Percentiles rank a stretch among this genome's conserved stretches.
Conservation (phyloP, 164 flowering plant genomes). For the Tetracentron sinense region DNA sequence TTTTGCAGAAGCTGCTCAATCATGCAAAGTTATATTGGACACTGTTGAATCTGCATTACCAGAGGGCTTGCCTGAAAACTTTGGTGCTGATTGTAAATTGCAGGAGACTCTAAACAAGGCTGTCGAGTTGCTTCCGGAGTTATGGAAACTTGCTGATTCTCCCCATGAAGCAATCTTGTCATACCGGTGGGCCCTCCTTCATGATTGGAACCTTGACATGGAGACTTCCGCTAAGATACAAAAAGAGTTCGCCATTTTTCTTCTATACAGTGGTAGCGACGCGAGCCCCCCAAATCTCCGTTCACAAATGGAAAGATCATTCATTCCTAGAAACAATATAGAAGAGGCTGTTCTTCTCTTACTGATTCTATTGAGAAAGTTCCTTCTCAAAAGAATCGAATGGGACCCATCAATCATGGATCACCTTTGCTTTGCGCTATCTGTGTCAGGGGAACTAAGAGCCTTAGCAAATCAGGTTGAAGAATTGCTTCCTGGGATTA, state of each 20-base stretch:
- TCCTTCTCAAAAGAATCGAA: constrained; percentile 34
- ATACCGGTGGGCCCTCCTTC: constrained; percentile 71
- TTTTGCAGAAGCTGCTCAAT: constrained; percentile 90
- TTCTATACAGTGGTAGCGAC: constrained; percentile 77
- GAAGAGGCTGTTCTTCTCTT: constrained; percentile 86
- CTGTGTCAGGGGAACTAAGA: constrained; percentile 54
- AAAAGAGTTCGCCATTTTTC: constrained; percentile 80
- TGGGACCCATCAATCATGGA: constrained; percentile 87
- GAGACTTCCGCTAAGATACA: constrained; percentile 64
- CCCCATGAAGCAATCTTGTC: constrained; percentile 65
- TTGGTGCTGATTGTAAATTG: constrained; percentile 58
- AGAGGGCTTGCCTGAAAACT: constrained; percentile 65
- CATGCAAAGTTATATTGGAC: constrained; percentile 79
- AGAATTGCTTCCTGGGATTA: constrained; percentile 55
- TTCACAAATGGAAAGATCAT: constrained; percentile 71
- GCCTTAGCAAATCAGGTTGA: constrained; percentile 64
- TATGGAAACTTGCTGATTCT: constrained; percentile 62
- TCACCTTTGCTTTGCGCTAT: constrained; percentile 77
- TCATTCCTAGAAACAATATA: constrained; percentile 75
- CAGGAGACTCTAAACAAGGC: constrained; percentile 70
- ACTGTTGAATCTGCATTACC: constrained; percentile 81
- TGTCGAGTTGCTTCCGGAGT: constrained; percentile 84
- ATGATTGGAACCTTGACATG: constrained; percentile 71
- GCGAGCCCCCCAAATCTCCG: constrained; percentile 82
- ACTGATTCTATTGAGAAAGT: constrained; percentile 56